Conservation (phyloP, 2,329 filamentous ascomycete genomes). For the Calonectria hongkongensis region DNA sequence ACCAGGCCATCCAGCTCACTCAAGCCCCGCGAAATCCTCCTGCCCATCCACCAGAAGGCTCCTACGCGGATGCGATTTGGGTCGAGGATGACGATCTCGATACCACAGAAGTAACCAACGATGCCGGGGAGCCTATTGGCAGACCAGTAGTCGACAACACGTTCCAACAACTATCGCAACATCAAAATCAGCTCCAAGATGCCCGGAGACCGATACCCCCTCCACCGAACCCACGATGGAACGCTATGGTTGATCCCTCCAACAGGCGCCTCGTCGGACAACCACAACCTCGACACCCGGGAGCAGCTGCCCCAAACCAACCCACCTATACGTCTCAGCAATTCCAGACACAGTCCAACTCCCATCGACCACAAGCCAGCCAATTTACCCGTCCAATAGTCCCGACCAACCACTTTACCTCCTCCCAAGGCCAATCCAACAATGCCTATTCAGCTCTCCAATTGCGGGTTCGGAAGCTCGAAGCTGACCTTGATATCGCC, state of each 20-base stretch:
- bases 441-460: slow-evolving; percentile 69
- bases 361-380: slow-evolving; percentile 60
- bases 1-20: slow-evolving; percentile 77
- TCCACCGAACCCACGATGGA: slow-evolving; percentile 63
- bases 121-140: slow-evolving; percentile 64
- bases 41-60: slow-evolving; percentile 49
- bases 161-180: slow-evolving; percentile 57
- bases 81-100: slow-evolving; percentile 76
- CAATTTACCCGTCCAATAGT: slow-evolving; percentile 64
- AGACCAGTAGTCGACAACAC: slow-evolving; percentile 61
- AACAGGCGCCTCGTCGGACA: slow-evolving; percentile 46
- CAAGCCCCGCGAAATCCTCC: slow-evolving; percentile 61
- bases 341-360: slow-evolving; percentile 56
- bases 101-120: slow-evolving; percentile 73
- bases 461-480: slow-evolving; percentile 71
- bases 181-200: slow-evolving; percentile 46
- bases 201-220: slow-evolving; percentile 56
- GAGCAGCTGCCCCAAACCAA: slow-evolving; percentile 45
- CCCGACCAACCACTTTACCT: slow-evolving; percentile 49
- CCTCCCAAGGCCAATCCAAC: slow-evolving; percentile 55
- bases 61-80: slow-evolving; percentile 63
- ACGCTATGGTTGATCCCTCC: slow-evolving; percentile 56
- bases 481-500: slow-evolving; percentile 76
- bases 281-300: slow-evolving; percentile 42
- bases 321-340: slow-evolving; percentile 56